These are phyloP conservation scores for Lentinus tigrinus DNA, from an alignment of 768 basidiomycete species.

Conservation along the genomic window DNA sequence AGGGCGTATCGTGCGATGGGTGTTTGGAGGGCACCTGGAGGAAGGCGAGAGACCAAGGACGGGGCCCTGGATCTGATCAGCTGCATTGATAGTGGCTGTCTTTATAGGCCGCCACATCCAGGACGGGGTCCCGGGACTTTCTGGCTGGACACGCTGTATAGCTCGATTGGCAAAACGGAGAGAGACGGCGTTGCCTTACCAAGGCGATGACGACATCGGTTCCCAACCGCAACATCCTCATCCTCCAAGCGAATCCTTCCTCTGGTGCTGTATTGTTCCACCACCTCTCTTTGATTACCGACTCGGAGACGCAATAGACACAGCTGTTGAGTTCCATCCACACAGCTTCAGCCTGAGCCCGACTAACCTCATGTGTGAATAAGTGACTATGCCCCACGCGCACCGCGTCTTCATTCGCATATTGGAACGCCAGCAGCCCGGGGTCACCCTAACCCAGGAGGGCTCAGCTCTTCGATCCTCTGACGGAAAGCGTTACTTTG, in stretches of 20 bases:
- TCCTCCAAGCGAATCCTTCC: too few relatives aligned
- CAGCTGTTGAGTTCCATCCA: not conserved
- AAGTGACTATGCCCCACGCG: not conserved
- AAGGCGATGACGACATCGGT: conserved; percentile 1
- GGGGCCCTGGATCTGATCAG: not conserved
- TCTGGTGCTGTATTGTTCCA: too few relatives aligned
- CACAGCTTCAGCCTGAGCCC: not conserved
- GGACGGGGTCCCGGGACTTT: not conserved
- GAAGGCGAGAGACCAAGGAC: not conserved
- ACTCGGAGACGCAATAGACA: too few relatives aligned
- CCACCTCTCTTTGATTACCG: too few relatives aligned
- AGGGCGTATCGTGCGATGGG: not conserved
- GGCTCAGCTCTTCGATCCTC: conserved; percentile 55
- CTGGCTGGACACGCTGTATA: too few relatives aligned
- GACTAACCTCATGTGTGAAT: not conserved
- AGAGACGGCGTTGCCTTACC: not conserved
- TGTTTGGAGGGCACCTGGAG: not conserved
- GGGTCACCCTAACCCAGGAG: conserved; percentile 43
- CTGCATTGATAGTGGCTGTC: not conserved
- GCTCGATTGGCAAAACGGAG: too few relatives aligned
- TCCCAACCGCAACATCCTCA: not conserved
- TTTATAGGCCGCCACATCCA: too few relatives aligned
- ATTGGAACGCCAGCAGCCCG: conserved; percentile 50
- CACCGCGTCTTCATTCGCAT: conserved; percentile 38
- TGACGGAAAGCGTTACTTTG: conserved; percentile 57